Base-by-base conservation (phyloP, 2,329 filamentous ascomycete species). In the Neofusicoccum laricinum region DNA sequence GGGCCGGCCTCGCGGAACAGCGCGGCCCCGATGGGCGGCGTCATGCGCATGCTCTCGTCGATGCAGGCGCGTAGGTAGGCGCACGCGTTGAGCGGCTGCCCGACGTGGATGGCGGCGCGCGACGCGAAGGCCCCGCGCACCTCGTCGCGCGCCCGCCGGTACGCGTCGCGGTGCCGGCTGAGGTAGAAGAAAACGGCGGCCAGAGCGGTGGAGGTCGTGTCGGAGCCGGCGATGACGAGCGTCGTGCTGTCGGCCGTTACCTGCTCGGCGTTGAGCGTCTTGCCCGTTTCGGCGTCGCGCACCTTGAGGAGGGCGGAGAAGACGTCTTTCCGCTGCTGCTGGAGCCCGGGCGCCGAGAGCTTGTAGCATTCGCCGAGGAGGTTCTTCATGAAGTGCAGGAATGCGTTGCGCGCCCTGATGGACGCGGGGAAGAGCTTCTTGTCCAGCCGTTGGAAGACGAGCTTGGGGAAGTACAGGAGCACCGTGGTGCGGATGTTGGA, bases 281-380 rank as follows among this genome's bases (percentile, higher is more conserved):
- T 19, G 43, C 21, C 43, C 3, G 11, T n/a, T 14, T n/a, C n/a
- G n/a, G n/a, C n/a, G n/a, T n/a, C n/a, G n/a, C n/a, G n/a, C n/a
- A n/a, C n/a, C n/a, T n/a, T n/a, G 48, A 81, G 43, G 2, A 81
- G 74, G 72, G 83, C 74, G 70, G 80, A 77, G 72, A 81, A 80
- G 69, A 83, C 80, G 69, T 82, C 81, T 55, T 79, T 25, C n/a
- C n/a, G n/a, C n/a, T n/a, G n/a, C 8, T 30, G 36, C 17, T 6
- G n/a, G 43, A 2, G 19, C n/a, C n/a, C 11, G 43, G 43, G 15
- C 8, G n/a, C 17, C n/a, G 43, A 1, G 43, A 10, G 4, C n/a
- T n/a, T n/a, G 43, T 46, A 46, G 17, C 17, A 17, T 5, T 15
- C 43, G 5, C 19, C 36, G 36, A 57, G 17, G 21, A 57, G 32